Base-by-base conservation (phyloP, 2,329 filamentous ascomycete species). In the Verruconis gallopava region DNA sequence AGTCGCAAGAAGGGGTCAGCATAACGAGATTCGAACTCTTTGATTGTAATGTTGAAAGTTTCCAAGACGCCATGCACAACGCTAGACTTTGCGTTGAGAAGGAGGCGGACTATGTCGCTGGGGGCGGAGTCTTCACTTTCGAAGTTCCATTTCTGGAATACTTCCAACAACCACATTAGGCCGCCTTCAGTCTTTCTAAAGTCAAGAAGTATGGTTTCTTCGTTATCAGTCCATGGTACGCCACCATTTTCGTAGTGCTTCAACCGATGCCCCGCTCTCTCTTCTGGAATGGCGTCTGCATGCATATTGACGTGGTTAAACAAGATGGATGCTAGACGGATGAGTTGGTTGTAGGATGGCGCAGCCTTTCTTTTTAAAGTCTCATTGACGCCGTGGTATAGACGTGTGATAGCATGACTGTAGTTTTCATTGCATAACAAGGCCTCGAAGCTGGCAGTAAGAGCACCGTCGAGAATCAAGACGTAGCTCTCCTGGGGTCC, bases 81-180 rank as follows among this genome's bases (percentile, higher is more conserved):
- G 13, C n/a, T 11, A 11, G n/a, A 12, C 13, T 41, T 11, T 5
- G 13, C 32, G 14, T 35, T 21, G 18, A 36, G 25, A 18, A 44
- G 37, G 21, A n/a, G 18, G n/a, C 13, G 5, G 14, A 44, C 21
- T 19, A 44, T 44, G 14, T 44, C 38, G 13, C 37, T 32, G n/a
- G 37, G 42, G 13, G 32, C 36, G 30, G 36, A 44, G 13, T 33
- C 41, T 15, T 15, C 15, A n/a, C 6, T 11, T 32, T 34, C 37
- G 9, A 21, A 34, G 5, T 41, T 35, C 42, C 42, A 44, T 15
- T 44, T 44, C 14, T 44, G 34, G 14, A 44, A 34, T 2, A 44
- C 17, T 21, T 34, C 30, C 5, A 17, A 15, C 5, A 44, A 18
- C 37, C 37, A 39, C 21, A 39, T 17, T 13, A 44, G 37, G 14